phyloP scores from a whole-genome alignment of 352 stramenopile genomes.

The Thalassiosira pacifica region DNA sequence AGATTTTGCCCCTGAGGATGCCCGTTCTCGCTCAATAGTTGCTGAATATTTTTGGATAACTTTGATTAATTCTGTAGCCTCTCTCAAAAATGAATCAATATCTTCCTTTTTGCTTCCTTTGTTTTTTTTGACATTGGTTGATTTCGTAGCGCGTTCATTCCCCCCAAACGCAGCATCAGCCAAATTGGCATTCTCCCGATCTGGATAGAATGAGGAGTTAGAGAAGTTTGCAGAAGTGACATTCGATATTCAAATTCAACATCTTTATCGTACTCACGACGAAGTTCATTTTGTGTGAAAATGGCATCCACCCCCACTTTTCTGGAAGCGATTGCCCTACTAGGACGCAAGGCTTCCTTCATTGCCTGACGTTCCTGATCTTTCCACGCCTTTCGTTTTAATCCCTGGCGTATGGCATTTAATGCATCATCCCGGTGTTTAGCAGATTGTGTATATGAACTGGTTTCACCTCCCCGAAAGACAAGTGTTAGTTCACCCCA shows the following conservation, averaged over 20 bases:
- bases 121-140: slow-evolving; percentile 12
- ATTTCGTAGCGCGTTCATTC: slow-evolving; percentile 4
- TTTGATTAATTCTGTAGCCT: slow-evolving; percentile 77
- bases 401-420: slow-evolving; percentile 58
- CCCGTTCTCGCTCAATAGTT: slow-evolving; percentile 67
- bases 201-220: slow-evolving; percentile 16
- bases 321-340: slow-evolving; percentile 42
- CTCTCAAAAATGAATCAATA: slow-evolving; percentile 77
- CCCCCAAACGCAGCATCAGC: slow-evolving; percentile 73
- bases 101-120: slow-evolving; percentile 54
- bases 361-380: slow-evolving; percentile 46
- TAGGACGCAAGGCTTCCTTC: slow-evolving; percentile 45
- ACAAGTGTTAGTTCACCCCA: slow-evolving; percentile 76
- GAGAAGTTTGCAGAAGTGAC: slow-evolving; percentile 34
- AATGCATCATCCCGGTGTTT: slow-evolving; percentile 79
- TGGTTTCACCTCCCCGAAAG: slow-evolving; percentile 60
- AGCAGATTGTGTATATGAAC: slow-evolving; percentile 45
- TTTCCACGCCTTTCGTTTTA: slow-evolving; percentile 80
- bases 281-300: slow-evolving; percentile 62
- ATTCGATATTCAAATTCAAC: too few species aligned
- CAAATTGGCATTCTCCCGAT: slow-evolving; percentile 71
- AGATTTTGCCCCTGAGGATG: slow-evolving; percentile 37
- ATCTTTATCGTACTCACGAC: slow-evolving; percentile 59
- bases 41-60: slow-evolving; percentile 86
- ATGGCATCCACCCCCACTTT: slow-evolving; percentile 85